Evolutionary conservation across 2,329 filamentous ascomycete species (phyloP), one percentile per base, ranked within the genome.

Genomic region (Fusarium napiforme): DNA sequence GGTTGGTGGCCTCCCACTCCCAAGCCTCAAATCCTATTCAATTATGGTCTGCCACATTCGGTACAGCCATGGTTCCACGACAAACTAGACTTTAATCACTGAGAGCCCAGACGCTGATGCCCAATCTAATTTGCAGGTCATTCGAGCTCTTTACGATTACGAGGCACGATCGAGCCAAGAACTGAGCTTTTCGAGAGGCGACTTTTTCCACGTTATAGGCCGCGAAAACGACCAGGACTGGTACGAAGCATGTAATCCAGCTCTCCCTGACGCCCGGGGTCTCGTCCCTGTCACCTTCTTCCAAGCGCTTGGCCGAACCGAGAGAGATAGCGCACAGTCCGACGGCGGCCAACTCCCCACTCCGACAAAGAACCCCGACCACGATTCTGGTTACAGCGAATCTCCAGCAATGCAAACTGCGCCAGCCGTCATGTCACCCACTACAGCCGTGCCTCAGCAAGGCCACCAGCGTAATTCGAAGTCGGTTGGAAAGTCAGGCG

Each of bases 161-260:
- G 89, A 92, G 79, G 93, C 95, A 67, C 89, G 92, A 79, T 90
- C 91, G 68, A 84, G 85, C 60, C 92, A 96, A 81, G 92, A 97
- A 85, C 87, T 99, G 78, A 92, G 93, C 81, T 99, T 99, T 84
- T 94, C 92, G 75, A 93, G 94, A 81, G 96, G 96, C 79, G 96
- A 99, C 82, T 99, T 98, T 83, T 96, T 99, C 82, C 96, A 98
- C 85, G 96, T 99, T 74, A 96, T 98, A 82, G 94, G 93, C 79
- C 93, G 96, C 82, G 96, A 98, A 85, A 92, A 98, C 86, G 96
- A 98, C 81, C 85, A 87, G 45, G 94, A 98, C 81, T 99, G 96
- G 96, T 99, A 98, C 87, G 96, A 98, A 84, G 96, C 96, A 63
- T 98, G 95, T 87, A 99, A 99, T 81, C 96, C 96, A 69, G 90